These are phyloP conservation scores for Capsicum pubescens DNA, from an alignment of 257 asterid genomes.

Conservation along the genomic window DNA sequence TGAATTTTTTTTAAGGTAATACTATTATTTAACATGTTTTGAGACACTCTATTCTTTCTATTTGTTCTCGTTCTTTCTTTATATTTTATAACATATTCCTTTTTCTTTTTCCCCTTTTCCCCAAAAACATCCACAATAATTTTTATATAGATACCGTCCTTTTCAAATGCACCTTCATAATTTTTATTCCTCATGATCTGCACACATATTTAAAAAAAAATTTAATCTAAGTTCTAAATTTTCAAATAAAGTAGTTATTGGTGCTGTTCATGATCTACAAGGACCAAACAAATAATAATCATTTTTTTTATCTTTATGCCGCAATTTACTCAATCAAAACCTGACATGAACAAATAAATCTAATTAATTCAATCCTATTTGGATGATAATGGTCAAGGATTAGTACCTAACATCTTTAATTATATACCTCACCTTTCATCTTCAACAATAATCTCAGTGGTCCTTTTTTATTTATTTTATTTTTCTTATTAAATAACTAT, in stretches of 20 bases:
- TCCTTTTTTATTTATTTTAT: background rate
- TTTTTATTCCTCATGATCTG: background rate
- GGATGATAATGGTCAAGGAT: constrained; percentile 25
- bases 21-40: too few species aligned
- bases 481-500: background rate
- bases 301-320: constrained; percentile 19
- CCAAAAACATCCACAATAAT: background rate
- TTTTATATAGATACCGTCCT: background rate
- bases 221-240: background rate
- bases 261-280: constrained; percentile 16
- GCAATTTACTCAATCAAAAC: constrained; percentile 24
- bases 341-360: background rate
- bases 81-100: too few species aligned
- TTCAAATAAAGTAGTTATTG: constrained; percentile 14
- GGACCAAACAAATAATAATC: constrained; percentile 8
- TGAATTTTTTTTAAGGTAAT: too few species aligned
- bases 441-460: constrained; percentile 18
- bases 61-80: too few species aligned
- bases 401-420: constrained; percentile 20
- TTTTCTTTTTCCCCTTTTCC: too few species aligned
- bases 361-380: background rate
- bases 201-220: background rate
- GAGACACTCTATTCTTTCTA: too few species aligned
- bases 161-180: background rate
- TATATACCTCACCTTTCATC: constrained; percentile 6